phyloP scores from a whole-genome alignment of 306 rosid species.

The Coriaria nepalensis region DNA sequence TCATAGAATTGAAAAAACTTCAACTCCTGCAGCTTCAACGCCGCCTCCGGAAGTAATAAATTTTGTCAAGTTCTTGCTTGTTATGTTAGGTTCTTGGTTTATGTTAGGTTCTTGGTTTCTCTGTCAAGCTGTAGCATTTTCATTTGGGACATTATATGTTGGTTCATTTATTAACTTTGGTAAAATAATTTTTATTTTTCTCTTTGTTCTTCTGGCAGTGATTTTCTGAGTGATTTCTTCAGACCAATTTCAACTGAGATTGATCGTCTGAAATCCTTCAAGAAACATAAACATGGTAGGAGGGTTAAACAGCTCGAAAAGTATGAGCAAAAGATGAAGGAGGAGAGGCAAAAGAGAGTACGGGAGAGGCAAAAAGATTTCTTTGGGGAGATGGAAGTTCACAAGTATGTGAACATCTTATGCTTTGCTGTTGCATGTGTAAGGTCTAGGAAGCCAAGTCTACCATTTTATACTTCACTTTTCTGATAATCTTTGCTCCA shows the following conservation, averaged over 20 bases:
- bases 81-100: background rate
- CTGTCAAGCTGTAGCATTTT: background rate
- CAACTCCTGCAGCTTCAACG: constrained; percentile 86
- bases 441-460: too few relatives aligned
- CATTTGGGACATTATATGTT: background rate
- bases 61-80: background rate
- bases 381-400: constrained; percentile 87
- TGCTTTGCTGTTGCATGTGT: background rate
- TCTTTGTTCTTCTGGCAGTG: constrained; percentile 47
- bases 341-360: constrained; percentile 95
- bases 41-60: constrained; percentile 76
- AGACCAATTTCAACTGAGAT: constrained; percentile 63
- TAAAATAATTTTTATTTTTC: constrained; percentile 5
- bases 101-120: background rate
- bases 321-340: constrained; percentile 96
- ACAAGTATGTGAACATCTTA: constrained; percentile 57
- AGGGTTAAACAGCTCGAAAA: constrained; percentile 84
- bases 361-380: constrained; percentile 98
- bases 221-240: constrained; percentile 78
- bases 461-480: background rate
- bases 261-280: constrained; percentile 69
- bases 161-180: constrained; percentile 4
- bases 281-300: constrained; percentile 97
- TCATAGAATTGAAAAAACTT: constrained; percentile 94
- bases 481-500: constrained; percentile 26